Conservation (phyloP, 805 yeast genomes). For the Pichia cephalocereana region DNA sequence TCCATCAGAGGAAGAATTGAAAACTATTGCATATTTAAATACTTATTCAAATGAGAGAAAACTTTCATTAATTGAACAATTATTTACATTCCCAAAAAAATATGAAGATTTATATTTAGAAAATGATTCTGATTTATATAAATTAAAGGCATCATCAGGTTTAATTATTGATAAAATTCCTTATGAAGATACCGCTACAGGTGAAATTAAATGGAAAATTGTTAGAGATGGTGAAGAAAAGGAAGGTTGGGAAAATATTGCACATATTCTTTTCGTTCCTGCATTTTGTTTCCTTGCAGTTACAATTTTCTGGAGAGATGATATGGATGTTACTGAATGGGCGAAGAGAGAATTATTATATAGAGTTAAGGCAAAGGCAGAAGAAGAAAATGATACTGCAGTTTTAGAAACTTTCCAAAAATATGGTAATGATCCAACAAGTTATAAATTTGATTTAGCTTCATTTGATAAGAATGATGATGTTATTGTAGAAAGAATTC, state of each 20-base stretch:
- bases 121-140: constrained; percentile 52
- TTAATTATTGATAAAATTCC: constrained; percentile 77
- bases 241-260: constrained; percentile 80
- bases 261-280: constrained; percentile 67
- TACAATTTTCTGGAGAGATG: constrained; percentile 41
- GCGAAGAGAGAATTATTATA: constrained; percentile 73
- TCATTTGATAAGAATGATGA: constrained; percentile 64
- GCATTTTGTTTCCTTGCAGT: constrained; percentile 50
- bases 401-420: constrained; percentile 36
- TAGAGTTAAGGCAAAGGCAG: constrained; percentile 62
- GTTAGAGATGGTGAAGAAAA: constrained; percentile 59
- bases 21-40: constrained; percentile 63
- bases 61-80: constrained; percentile 36
- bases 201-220: constrained; percentile 70
- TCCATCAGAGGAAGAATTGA: constrained; percentile 63
- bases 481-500: constrained; percentile 68
- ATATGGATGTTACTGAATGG: constrained; percentile 55
- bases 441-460: constrained; percentile 39
- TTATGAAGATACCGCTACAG: constrained; percentile 67
- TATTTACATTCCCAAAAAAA: constrained; percentile 42
- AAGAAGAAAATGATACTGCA: constrained; percentile 45
- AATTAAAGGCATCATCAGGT: constrained; percentile 49
- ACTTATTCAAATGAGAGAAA: constrained; percentile 48
- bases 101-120: constrained; percentile 43
- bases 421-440: constrained; percentile 30